These are phyloP conservation scores for Azolla pinnata DNA, from an alignment of 75 land plant genomes.

Conservation along the genomic window DNA sequence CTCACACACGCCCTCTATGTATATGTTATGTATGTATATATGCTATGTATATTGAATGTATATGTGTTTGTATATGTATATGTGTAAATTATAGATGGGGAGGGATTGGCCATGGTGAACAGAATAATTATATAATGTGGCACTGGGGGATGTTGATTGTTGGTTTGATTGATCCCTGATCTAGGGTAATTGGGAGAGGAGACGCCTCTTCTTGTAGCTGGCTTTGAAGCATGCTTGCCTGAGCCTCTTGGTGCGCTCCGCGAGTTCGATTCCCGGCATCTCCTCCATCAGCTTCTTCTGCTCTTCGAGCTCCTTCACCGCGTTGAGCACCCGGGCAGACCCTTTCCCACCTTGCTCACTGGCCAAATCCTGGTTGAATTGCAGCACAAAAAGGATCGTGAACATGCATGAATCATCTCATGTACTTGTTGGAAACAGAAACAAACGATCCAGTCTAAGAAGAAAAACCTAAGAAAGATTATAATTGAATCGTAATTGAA, in stretches of 20 bases:
- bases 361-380: constrained; percentile 38
- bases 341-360: constrained; percentile 35
- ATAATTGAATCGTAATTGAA: too few relatives aligned
- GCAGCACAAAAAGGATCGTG: not conserved
- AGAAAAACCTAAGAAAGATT: not conserved
- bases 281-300: constrained; percentile 64
- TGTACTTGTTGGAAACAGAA: not conserved
- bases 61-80: too few relatives aligned
- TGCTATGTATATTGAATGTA: too few relatives aligned
- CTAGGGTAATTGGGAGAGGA: too few relatives aligned
- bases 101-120: too few relatives aligned
- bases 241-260: constrained; percentile 59
- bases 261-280: constrained; percentile 46
- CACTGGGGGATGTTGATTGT: too few relatives aligned
- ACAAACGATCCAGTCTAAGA: not conserved
- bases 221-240: constrained; percentile 88
- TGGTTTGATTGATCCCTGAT: too few relatives aligned
- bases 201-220: constrained; percentile 73
- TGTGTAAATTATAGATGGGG: too few relatives aligned
- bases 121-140: too few relatives aligned
- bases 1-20: too few relatives aligned
- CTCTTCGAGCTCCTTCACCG: constrained; percentile 40
- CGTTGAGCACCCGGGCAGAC: constrained; percentile 28
- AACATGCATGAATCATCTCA: not conserved
- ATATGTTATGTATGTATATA: too few relatives aligned